Evolutionary conservation across 768 basidiomycete genomes (phyloP).

Genomic region (Amanita subjunquillea): DNA sequence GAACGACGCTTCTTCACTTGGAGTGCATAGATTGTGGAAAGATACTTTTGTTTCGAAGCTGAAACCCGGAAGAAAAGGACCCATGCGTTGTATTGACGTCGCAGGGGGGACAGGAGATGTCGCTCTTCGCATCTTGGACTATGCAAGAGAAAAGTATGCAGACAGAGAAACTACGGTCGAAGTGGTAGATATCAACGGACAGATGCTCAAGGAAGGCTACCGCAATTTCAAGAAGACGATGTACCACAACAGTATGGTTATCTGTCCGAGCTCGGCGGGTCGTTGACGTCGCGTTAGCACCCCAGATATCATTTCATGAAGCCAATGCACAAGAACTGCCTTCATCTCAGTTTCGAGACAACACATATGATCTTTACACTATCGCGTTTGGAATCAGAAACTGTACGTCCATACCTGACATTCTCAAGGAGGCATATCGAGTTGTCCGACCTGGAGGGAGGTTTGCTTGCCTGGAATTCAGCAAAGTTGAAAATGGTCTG

Average conservation of each 20-base stretch:
- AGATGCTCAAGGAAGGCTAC: conserved; percentile 91
- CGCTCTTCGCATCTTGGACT: conserved; percentile 86
- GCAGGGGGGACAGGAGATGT: conserved; percentile 98
- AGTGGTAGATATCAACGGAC: conserved; percentile 88
- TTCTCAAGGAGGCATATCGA: conserved; percentile 81
- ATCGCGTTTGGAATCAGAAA: conserved; percentile 98
- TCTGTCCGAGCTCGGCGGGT: neutral
- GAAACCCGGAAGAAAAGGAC: conserved; percentile 66
- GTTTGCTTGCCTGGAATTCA: conserved; percentile 95
- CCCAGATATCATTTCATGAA: conserved; percentile 87
- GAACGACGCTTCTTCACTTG: conserved; percentile 98
- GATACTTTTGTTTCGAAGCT: conserved; percentile 74
- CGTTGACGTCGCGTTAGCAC: conserved; percentile 39
- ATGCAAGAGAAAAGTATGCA: conserved; percentile 78
- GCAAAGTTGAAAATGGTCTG: conserved; percentile 81
- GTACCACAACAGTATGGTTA: conserved; percentile 85
- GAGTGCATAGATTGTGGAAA: conserved; percentile 96
- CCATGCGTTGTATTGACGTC: conserved; percentile 82
- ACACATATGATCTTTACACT: conserved; percentile 92
- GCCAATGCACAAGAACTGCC: conserved; percentile 85
- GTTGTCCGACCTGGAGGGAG: conserved; percentile 94
- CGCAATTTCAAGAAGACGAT: conserved; percentile 92
- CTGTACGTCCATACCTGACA: conserved; percentile 86
- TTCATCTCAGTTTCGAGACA: conserved; percentile 54
- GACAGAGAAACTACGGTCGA: conserved; percentile 86